Conservation (phyloP, 2,329 filamentous ascomycete genomes). For the Fragosphaeria purpurea region DNA sequence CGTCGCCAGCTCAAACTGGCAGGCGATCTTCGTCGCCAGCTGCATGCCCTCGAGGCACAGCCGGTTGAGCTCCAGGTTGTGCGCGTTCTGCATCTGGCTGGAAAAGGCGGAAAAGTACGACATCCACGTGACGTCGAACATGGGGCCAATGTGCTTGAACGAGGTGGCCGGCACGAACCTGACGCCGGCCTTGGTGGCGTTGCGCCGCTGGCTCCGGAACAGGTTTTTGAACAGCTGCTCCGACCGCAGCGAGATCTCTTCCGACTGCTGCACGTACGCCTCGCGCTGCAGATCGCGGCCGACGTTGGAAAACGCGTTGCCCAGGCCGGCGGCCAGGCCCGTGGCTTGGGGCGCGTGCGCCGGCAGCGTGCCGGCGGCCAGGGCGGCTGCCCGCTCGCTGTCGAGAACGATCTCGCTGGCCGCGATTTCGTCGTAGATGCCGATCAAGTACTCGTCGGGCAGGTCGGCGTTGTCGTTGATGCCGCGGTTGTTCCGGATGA, state of each 20-base stretch:
- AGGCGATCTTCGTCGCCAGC: constrained; percentile 84
- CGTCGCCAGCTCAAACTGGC: constrained; percentile 87
- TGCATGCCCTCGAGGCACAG: constrained; percentile 93
- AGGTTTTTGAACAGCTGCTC: constrained; percentile 88
- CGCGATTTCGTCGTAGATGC: constrained; percentile 87
- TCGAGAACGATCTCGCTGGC: constrained; percentile 89
- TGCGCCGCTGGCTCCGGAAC: constrained; percentile 78
- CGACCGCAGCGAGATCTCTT: constrained; percentile 68
- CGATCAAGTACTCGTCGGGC: constrained; percentile 80
- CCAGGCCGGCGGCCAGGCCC: constrained; percentile 45
- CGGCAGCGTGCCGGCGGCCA: constrained; percentile 57
- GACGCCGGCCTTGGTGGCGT: constrained; percentile 57
- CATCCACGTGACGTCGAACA: constrained; percentile 99
- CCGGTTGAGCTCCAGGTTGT: constrained; percentile 85
- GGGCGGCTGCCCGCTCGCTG: constrained; percentile 82
- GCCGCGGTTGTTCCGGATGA: constrained; percentile 97
- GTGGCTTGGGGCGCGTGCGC: constrained; percentile 27
- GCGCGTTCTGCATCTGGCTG: constrained; percentile 83
- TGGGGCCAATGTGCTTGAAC: constrained; percentile 88
- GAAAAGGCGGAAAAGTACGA: constrained; percentile 93
- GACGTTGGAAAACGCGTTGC: constrained; percentile 81
- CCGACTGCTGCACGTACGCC: constrained; percentile 87
- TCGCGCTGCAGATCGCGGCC: constrained; percentile 87
- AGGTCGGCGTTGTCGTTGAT: constrained; percentile 96
- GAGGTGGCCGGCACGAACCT: constrained; percentile 88